Evolutionary conservation across 768 basidiomycete species (phyloP).

Genomic region (Kwoniella sp.): DNA sequence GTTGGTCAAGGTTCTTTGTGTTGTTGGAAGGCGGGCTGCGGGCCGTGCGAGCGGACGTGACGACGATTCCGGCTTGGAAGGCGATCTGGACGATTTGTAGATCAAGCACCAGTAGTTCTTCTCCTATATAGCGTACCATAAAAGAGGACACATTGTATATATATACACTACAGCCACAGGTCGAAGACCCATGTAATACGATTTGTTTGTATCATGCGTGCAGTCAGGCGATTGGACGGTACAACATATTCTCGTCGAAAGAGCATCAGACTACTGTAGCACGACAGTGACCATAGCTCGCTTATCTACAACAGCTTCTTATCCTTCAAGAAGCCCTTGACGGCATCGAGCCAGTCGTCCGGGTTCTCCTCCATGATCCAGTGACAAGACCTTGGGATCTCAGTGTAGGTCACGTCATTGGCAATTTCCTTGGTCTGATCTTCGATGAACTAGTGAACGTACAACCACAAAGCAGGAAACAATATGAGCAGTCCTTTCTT

Average conservation of each 20-base stretch:
- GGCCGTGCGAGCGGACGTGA: conserved; percentile 31
- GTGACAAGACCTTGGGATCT: conserved; percentile 29
- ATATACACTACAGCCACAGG: too few species aligned
- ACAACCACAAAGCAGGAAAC: too few species aligned
- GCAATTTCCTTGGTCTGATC: conserved; percentile 28
- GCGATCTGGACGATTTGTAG: conserved; percentile 42
- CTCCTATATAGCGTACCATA: too few species aligned
- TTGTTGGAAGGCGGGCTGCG: conserved; percentile 37
- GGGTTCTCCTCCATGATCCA: conserved; percentile 47
- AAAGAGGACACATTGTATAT: too few species aligned
- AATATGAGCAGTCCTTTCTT: too few species aligned
- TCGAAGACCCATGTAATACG: too few species aligned
- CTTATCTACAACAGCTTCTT: conserved; percentile 6
- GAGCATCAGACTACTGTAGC: too few species aligned
- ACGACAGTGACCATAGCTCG: too few species aligned
- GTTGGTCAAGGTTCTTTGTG: conserved; percentile 40
- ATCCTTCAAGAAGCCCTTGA: conserved; percentile 19
- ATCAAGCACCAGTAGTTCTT: not conserved
- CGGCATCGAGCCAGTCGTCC: conserved; percentile 25
- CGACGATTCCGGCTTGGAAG: conserved; percentile 46
- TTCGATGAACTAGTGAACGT: conserved; percentile 19
- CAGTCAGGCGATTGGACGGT: too few species aligned
- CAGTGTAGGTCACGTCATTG: conserved; percentile 25
- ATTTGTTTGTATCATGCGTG: too few species aligned
- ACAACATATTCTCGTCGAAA: not conserved